Percentiles rank a stretch among this genome's conserved stretches.
Evolutionary conservation across 257 asterid species (phyloP).

Genomic region (Asclepias syriaca): DNA sequence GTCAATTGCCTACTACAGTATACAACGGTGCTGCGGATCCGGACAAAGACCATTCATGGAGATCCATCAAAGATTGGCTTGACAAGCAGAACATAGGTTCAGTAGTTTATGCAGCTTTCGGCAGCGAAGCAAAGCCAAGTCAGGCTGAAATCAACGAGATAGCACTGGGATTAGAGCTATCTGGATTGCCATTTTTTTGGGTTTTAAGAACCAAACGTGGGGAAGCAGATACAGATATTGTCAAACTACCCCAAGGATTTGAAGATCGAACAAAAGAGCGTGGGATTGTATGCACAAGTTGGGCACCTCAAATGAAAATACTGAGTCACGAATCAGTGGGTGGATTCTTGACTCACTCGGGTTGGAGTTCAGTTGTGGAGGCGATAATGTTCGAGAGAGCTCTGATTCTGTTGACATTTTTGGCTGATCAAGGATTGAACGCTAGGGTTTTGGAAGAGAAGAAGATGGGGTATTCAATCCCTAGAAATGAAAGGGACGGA

Average conservation of each 20-base stretch:
- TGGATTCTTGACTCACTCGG: slow-evolving; percentile 33
- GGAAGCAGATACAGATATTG: slow-evolving; percentile 9
- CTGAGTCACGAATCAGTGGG: slow-evolving; percentile 31
- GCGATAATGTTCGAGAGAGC: slow-evolving; percentile 19
- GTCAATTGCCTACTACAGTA: slow-evolving; percentile 23
- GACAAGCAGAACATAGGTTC: slow-evolving; percentile 24
- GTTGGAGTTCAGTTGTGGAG: slow-evolving; percentile 38
- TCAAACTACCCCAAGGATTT: slow-evolving; percentile 23
- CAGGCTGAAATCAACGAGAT: slow-evolving; percentile 27
- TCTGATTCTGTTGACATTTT: slow-evolving; percentile 22
- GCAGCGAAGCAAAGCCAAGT: slow-evolving; percentile 35
- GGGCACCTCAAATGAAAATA: slow-evolving; percentile 36
- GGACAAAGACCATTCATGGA: slow-evolving; percentile 18
- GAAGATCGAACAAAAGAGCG: slow-evolving; percentile 24
- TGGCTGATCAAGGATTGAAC: slow-evolving; percentile 28
- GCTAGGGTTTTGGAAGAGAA: slow-evolving; percentile 23
- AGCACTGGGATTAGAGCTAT: slow-evolving; percentile 31
- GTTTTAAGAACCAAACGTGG: slow-evolving; percentile 25
- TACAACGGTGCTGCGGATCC: neutral
- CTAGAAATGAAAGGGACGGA: slow-evolving; percentile 27
- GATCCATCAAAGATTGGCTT: slow-evolving; percentile 21
- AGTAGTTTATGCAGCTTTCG: slow-evolving; percentile 32
- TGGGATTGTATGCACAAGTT: slow-evolving; percentile 26
- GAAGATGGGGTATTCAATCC: slow-evolving; percentile 23
- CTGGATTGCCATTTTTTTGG: slow-evolving; percentile 29